Base-by-base conservation (phyloP, 2,329 filamentous ascomycete genomes). In the Fusarium tricinctum region DNA sequence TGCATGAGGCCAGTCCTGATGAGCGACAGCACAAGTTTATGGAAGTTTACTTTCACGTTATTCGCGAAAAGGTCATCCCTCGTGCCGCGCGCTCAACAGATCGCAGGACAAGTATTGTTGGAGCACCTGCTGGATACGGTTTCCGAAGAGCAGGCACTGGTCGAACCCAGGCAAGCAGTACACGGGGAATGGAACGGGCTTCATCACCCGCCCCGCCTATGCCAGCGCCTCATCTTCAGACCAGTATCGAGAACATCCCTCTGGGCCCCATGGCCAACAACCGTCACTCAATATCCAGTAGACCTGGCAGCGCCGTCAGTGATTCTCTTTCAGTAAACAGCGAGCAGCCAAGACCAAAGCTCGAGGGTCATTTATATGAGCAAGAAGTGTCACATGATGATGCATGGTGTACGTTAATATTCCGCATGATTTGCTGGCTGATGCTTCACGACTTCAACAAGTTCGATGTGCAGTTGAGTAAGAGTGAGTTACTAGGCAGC, bases 381-480 rank as follows among this genome's bases (percentile, higher is more conserved):
- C 59, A 75, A 49, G 54, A 63, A 7, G 75, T 74, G 14, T 73
- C 73, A n/a, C 75, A 78, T 43, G 78, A 81, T 43, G 79, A 81
- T 9, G 81, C 86, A n/a, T 88, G 85, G 85, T 85, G 84, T 67
- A 83, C 82, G 9, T 75, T 88, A 19, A 79, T 87, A 6, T 85
- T 88, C 64, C 77, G 85, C 26, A 88, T 88, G 86, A 78, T 88
- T 23, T 87, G 85, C 72, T 88, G 85, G 86, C 74, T 88, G 52
- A 79, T 85, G 76, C 75, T 88, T 63, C 85, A 88, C 69, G 84
- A 88, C 68, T 88, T 88, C 52, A 79, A 86, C 73, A 85, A 84
- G 71, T 79, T 81, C 60, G 86, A 88, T 56, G 78, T 84, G 12
- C 84, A 87, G 73, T 74, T 85, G 4, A 77, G 82, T 44, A 85